These are phyloP conservation scores for Dictyostelium purpureum DNA, from an alignment of 78 protist species.

Conservation along the genomic window DNA sequence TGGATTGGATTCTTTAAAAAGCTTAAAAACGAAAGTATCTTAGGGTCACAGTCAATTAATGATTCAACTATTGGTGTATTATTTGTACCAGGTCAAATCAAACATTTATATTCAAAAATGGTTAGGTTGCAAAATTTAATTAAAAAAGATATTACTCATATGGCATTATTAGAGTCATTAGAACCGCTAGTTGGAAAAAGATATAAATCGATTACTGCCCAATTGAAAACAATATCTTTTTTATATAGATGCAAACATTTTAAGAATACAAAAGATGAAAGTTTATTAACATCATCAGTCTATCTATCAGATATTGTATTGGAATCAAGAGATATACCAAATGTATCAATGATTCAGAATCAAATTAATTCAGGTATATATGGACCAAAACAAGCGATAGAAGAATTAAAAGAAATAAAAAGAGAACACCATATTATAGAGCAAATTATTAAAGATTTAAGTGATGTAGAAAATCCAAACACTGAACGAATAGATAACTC, in stretches of 20 bases:
- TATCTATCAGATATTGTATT: neutral
- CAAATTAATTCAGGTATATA: neutral
- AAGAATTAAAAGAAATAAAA: neutral
- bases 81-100: neutral
- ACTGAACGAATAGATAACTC: too few species aligned
- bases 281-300: neutral
- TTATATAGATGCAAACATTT: too few species aligned
- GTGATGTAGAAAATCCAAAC: neutral
- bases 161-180: neutral
- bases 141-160: neutral
- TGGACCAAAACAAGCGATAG: neutral
- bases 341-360: neutral
- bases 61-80: neutral
- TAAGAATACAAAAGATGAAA: too few species aligned
- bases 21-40: too few species aligned
- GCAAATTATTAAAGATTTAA: neutral
- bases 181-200: constrained; percentile 5
- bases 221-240: too few species aligned
- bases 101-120: neutral
- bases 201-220: neutral
- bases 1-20: too few species aligned
- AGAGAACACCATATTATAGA: neutral
- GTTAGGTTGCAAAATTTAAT: neutral
- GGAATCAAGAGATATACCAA: neutral
- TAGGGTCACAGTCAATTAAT: neutral